phyloP scores from a whole-genome alignment of 345 rosid species.

The Lagerstroemia speciosa region DNA sequence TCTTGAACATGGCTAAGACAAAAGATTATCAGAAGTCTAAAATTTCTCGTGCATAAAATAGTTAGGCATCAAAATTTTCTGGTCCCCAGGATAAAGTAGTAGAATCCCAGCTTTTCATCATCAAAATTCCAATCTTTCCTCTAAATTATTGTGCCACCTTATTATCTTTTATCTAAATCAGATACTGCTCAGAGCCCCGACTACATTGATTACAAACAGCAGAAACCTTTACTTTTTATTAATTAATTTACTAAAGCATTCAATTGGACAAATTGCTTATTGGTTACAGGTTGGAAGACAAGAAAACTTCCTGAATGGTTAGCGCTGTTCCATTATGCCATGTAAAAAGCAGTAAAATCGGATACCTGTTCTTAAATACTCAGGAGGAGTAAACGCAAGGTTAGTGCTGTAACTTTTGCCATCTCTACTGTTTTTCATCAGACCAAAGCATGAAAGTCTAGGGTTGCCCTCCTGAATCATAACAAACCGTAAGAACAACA shows the following conservation, averaged over 20 bases:
- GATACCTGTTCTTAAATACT: conserved; percentile 73
- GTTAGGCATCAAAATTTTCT: background rate
- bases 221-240: background rate
- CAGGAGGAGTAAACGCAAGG: conserved; percentile 92
- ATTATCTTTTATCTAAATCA: background rate
- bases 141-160: background rate
- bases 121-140: background rate
- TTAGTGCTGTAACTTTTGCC: conserved; percentile 87
- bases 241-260: background rate
- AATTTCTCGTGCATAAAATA: background rate
- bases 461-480: conserved; percentile 69
- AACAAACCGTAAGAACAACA: background rate
- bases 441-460: conserved; percentile 87
- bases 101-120: too few relatives aligned
- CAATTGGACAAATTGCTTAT: background rate
- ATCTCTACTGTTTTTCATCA: conserved; percentile 95
- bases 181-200: background rate
- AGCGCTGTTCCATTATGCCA: background rate
- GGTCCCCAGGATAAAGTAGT: too few relatives aligned
- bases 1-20: background rate
- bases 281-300: background rate
- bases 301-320: background rate
- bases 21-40: background rate
- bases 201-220: background rate
- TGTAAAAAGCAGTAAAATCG: background rate